Percentiles rank a stretch among this genome's conserved stretches.
phyloP scores from a whole-genome alignment of 176 grass and related monocot species.

The Luzula sylvatica region DNA sequence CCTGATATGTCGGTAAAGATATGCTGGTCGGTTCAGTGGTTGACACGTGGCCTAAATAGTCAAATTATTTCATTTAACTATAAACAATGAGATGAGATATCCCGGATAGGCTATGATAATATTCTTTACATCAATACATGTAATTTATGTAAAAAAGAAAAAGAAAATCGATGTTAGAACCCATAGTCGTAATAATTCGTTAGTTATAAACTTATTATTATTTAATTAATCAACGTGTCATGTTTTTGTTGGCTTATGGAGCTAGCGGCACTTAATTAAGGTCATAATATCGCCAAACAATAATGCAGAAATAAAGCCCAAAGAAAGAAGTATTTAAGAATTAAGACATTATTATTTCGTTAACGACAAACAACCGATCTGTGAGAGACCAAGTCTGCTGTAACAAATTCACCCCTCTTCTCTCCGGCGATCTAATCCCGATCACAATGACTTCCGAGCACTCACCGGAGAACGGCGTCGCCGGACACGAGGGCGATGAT shows the following conservation, averaged over 20 bases:
- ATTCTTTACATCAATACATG: too few relatives aligned
- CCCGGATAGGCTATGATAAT: too few relatives aligned
- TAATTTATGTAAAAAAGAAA: too few relatives aligned
- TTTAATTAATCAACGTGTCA: too few relatives aligned
- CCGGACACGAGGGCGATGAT: constrained; percentile 35
- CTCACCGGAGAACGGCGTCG: constrained; percentile 53
- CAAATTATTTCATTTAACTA: neutral
- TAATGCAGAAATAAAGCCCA: too few relatives aligned
- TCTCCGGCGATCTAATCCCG: neutral
- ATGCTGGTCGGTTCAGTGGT: neutral
- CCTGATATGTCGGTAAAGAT: neutral
- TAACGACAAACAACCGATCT: constrained; percentile 11
- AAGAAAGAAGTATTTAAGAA: too few relatives aligned
- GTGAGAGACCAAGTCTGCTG: neutral
- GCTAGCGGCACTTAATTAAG: too few relatives aligned
- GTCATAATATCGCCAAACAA: too few relatives aligned
- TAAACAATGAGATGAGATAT: too few relatives aligned
- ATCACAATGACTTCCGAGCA: constrained; percentile 32
- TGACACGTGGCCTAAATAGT: neutral
- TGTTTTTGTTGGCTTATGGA: too few relatives aligned
- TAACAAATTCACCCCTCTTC: neutral
- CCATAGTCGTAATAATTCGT: neutral
- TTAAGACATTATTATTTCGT: constrained; percentile 8
- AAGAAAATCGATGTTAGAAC: too few relatives aligned
- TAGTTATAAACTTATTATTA: too few relatives aligned